A percentile compares a stretch with the other conserved stretches of the same genome.
phyloP scores from a whole-genome alignment of 2,329 filamentous ascomycete genomes.

The Penicillium olsonii region DNA sequence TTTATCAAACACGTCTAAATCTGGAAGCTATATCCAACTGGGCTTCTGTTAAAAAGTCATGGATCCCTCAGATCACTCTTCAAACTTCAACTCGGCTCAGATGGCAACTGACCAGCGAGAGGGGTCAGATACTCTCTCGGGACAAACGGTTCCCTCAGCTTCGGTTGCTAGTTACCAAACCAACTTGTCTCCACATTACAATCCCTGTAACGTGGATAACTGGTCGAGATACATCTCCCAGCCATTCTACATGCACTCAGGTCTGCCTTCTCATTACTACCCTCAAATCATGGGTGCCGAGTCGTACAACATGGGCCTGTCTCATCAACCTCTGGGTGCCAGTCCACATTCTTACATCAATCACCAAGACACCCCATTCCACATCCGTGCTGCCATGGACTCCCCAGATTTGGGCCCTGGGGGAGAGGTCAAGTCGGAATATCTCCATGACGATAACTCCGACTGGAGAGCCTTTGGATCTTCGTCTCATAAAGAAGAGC shows the following conservation, averaged over 20 bases:
- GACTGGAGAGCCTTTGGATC: background rate
- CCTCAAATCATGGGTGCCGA: conserved; percentile 1
- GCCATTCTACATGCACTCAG: conserved; percentile 16
- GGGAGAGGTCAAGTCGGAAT: background rate
- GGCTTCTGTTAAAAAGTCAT: conserved; percentile 19
- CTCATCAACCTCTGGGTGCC: background rate
- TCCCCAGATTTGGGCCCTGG: background rate
- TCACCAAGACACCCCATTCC: background rate
- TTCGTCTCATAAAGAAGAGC: background rate
- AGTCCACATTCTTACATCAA: background rate
- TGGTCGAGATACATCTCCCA: conserved; percentile 28
- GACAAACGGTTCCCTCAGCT: conserved; percentile 20
- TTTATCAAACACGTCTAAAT: conserved; percentile 1
- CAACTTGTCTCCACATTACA: conserved; percentile 14
- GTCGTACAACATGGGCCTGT: conserved; percentile 3
- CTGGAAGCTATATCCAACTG: conserved; percentile 2
- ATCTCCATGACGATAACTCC: background rate
- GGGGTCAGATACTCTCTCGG: conserved; percentile 17
- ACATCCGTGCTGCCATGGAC: background rate
- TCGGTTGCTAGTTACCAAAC: conserved; percentile 15
- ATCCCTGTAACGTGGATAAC: conserved; percentile 17
- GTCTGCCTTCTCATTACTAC: conserved; percentile 17
- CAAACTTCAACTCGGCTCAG: conserved; percentile 21
- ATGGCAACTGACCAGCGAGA: conserved; percentile 26
- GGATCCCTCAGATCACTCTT: conserved; percentile 23